Base-by-base conservation (phyloP, 2,329 filamentous ascomycete species). In the Nannizziopsis arthrosporioides region DNA sequence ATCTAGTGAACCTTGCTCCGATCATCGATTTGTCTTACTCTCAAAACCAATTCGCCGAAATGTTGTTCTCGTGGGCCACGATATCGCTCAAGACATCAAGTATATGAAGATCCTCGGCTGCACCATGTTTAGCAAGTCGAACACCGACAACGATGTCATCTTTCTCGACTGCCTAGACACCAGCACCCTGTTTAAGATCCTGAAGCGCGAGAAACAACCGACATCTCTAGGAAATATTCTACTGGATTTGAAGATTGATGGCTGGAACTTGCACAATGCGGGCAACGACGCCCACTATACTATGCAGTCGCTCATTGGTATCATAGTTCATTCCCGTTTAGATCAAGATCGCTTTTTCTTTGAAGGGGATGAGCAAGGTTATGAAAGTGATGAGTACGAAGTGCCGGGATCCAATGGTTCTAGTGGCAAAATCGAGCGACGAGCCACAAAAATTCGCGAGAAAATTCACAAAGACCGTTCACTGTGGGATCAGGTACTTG, bases 261-360 rank as follows among this genome's bases (percentile, higher is more conserved):
- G 72, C 37, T 76, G 71, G 63, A 73, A 84, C 56, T 70, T 90
- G n/a, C 88, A 94, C 64, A 94, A 94, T 59, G 88, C 82, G 0
- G 77, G 88, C 1, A 94, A 94, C 55, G 88, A 94, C 61, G 87
- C 88, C 0, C 75, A 80, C 1, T 92, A 84, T 61, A 90, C 86
- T 0, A 66, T 94, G 53, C 80, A 82, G 52, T 82, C 80, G 6
- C 76, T 92, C 72, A 63, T 94, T 5, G 77, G 69, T 4, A 75
- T 86, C 51, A 73, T 72, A 34, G 65, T 78, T 17, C 55, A 57
- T 37, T 56, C 61, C 8, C 54, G 60, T 36, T 38, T 59, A 19
- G 42, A 55, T 27, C 53, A 42, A 18, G 32, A 42, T 19, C 30
- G 15, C 2, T 15, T 15, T n/a, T 10, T 14, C 4, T 14, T 37